Conservation (phyloP, 805 yeast species). For the Kazachstania africana region DNA sequence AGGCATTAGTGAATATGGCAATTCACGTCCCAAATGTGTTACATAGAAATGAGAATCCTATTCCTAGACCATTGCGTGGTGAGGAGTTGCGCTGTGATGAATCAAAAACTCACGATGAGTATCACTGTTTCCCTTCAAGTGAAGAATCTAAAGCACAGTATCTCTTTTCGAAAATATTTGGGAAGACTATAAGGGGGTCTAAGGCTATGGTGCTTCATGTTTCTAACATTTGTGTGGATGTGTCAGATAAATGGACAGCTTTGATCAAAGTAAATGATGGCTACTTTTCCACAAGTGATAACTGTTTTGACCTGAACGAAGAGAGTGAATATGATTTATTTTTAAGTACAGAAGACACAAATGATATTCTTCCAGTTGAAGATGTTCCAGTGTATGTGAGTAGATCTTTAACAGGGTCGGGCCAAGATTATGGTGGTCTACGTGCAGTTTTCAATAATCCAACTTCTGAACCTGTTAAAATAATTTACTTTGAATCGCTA, state of each 20-base stretch:
- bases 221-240: slow-evolving; percentile 30
- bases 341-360: slow-evolving; percentile 34
- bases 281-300: slow-evolving; percentile 24
- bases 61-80: slow-evolving; percentile 71
- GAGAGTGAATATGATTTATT: slow-evolving; percentile 20
- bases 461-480: slow-evolving; percentile 32
- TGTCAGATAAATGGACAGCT: slow-evolving; percentile 37
- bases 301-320: slow-evolving; percentile 28
- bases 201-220: slow-evolving; percentile 41
- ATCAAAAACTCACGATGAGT: slow-evolving; percentile 44
- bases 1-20: slow-evolving; percentile 60
- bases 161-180: slow-evolving; percentile 56
- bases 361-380: slow-evolving; percentile 28
- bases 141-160: slow-evolving; percentile 37
- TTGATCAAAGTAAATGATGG: slow-evolving; percentile 21
- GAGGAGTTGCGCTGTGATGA: slow-evolving; percentile 64
- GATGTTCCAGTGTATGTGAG: slow-evolving; percentile 62
- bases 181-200: slow-evolving; percentile 52
- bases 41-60: slow-evolving; percentile 51
- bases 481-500: slow-evolving; percentile 64
- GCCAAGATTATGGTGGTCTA: slow-evolving; percentile 84
- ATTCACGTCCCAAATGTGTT: slow-evolving; percentile 57
- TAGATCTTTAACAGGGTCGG: slow-evolving; percentile 82
- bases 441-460: slow-evolving; percentile 72
- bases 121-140: slow-evolving; percentile 70